These are phyloP conservation scores for Pichia paraexigua DNA, from an alignment of 805 yeast genomes.

Conservation along the genomic window DNA sequence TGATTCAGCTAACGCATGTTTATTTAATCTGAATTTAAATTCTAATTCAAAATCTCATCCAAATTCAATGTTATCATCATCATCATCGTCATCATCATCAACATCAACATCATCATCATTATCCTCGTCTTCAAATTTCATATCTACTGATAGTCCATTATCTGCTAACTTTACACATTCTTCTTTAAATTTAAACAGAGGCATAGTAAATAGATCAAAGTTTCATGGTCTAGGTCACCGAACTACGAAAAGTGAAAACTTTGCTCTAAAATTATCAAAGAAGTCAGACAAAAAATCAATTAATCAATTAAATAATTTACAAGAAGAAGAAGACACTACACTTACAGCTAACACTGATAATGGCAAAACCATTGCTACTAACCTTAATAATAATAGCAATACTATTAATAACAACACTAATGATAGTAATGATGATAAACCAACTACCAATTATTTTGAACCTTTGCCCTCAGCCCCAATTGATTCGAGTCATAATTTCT, in stretches of 20 bases:
- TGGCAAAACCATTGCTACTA: no score
- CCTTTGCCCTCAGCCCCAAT: constrained; percentile 4
- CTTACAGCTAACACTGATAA: background rate
- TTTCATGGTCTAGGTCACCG: constrained; percentile 9
- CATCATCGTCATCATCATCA: background rate
- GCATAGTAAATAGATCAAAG: constrained; percentile 4
- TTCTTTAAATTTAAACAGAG: background rate
- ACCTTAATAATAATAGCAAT: background rate
- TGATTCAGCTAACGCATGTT: background rate
- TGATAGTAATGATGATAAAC: background rate
- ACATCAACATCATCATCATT: background rate
- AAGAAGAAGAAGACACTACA: constrained; percentile 1
- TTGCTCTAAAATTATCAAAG: constrained; percentile 1
- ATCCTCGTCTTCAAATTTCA: background rate
- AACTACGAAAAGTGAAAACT: constrained; percentile 11
- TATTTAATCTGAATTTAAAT: background rate
- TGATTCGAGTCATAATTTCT: constrained; percentile 5
- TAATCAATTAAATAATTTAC: constrained; percentile 2
- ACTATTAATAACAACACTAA: background rate
- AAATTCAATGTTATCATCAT: background rate
- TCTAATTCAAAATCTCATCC: background rate
- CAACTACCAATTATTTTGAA: background rate
- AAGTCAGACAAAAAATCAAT: constrained; percentile 1
- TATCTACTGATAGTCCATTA: background rate
- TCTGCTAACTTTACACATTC: background rate